Evolutionary conservation across 192 early-diverging fungal genomes (phyloP), one percentile per base, ranked within the genome.

Genomic region (Podila clonocystis): DNA sequence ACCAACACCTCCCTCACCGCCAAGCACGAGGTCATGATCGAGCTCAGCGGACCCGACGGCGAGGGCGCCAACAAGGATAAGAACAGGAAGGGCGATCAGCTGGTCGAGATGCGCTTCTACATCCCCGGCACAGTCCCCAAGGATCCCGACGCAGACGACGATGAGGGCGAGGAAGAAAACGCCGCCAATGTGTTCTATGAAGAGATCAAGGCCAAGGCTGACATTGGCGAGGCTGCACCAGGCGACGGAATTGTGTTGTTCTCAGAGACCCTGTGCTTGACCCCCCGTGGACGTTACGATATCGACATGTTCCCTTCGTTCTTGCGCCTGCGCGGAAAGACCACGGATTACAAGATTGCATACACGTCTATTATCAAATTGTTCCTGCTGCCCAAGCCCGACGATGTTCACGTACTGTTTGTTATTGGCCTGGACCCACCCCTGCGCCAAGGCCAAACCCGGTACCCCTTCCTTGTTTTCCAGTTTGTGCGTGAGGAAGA

Each of bases 401-500:
- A 98, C 71, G 96, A 97, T 70, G 78, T 95, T 52, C 96, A 97
- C 74, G 93, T 91, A 49, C 88, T 95, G 86, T 96, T 99, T 83
- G 91, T 99, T 6, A 91, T 99, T 72, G 95, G 94, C n/a, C 83
- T 99, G 66, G 94, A 98, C 74, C 97, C 98, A 50, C 97, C 98
- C 24, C 85, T 99, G 57, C 91, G 98, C 58, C 98, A 99, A 82
- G 98, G 98, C 67, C 96, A 98, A 79, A 98, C 97, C 24, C 87
- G 92, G 67, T 97, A 99, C 85, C 95, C 95, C 11, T 97, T 95
- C 85, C 79, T 99, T 82, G 95, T 98, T 2, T 93, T 98, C 83
- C 98, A 99, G 86, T 98, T 99, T 88, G 92, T 94, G 31, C 85
- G 91, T 31, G 98, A 98, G 70, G 94, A 97, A 67, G 97, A 99